Percentiles rank a stretch among this genome's conserved stretches.
Conservation (phyloP, 1,139 yeast genomes). For the Nakaseomyces sp. region DNA sequence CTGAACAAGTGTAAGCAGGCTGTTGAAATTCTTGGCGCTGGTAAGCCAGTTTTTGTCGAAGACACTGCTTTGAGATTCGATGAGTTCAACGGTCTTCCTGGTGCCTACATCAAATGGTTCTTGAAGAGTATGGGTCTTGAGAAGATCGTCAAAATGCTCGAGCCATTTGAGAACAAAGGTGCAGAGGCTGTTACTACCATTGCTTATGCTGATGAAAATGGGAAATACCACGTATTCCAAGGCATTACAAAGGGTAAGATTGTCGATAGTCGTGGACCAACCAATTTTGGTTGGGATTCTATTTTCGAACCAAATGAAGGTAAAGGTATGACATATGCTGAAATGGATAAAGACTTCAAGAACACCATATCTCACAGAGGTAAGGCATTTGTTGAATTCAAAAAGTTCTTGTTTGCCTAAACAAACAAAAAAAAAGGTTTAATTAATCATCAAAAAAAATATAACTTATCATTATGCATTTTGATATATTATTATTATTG, state of each 20-base stretch:
- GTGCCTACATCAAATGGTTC: slow-evolving; percentile 91
- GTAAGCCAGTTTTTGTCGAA: slow-evolving; percentile 84
- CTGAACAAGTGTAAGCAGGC: slow-evolving; percentile 74
- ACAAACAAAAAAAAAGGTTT: neutral
- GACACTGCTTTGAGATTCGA: slow-evolving; percentile 85
- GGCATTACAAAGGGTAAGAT: slow-evolving; percentile 78
- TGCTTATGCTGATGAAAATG: slow-evolving; percentile 85
- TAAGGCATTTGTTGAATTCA: slow-evolving; percentile 68
- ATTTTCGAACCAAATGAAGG: slow-evolving; percentile 62
- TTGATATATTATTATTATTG: no score
- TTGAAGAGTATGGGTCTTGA: slow-evolving; percentile 59
- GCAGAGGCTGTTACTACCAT: slow-evolving; percentile 90
- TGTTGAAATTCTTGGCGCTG: slow-evolving; percentile 39
- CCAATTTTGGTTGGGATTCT: slow-evolving; percentile 92
- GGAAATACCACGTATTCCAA: slow-evolving; percentile 66
- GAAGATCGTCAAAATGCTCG: slow-evolving; percentile 68
- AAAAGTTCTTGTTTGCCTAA: slow-evolving; percentile 42
- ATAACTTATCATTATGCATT: no score
- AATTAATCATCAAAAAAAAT: no score
- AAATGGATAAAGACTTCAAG: slow-evolving; percentile 68
- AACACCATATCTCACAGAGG: slow-evolving; percentile 81
- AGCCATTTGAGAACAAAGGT: slow-evolving; percentile 70
- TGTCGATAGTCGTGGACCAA: slow-evolving; percentile 64
- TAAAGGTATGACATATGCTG: slow-evolving; percentile 69
- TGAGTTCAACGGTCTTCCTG: slow-evolving; percentile 81